phyloP scores from a whole-genome alignment of 2,329 filamentous ascomycete genomes.

The Trichoderma polysporum region DNA sequence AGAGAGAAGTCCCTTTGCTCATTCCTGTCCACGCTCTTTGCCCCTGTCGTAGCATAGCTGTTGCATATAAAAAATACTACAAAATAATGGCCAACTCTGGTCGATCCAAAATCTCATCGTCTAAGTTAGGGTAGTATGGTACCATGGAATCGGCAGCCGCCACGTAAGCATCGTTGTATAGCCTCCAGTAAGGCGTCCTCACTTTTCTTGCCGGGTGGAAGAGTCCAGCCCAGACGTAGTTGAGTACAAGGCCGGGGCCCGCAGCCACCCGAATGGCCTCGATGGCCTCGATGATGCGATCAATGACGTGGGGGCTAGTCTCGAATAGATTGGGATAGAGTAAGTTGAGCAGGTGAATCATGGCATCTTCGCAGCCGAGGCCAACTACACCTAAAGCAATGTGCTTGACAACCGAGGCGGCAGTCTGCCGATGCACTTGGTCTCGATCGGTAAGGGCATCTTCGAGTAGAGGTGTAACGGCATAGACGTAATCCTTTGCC shows the following conservation, averaged over 20 bases:
- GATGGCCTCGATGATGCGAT: constrained; percentile 95
- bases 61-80: constrained; percentile 47
- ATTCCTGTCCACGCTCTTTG: neutral
- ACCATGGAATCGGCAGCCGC: constrained; percentile 92
- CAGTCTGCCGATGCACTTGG: constrained; percentile 96
- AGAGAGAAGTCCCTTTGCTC: neutral
- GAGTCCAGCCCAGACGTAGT: constrained; percentile 96
- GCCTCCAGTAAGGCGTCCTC: constrained; percentile 87
- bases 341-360: constrained; percentile 95
- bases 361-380: constrained; percentile 94
- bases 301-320: constrained; percentile 96
- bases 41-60: neutral
- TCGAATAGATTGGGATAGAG: constrained; percentile 97
- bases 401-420: constrained; percentile 95
- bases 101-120: constrained; percentile 75
- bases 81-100: constrained; percentile 82
- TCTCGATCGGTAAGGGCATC: constrained; percentile 97
- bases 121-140: constrained; percentile 88
- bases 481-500: constrained; percentile 99
- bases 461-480: constrained; percentile 91
- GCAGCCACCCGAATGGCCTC: constrained; percentile 93
- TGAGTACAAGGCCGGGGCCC: constrained; percentile 88
- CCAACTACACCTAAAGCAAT: constrained; percentile 97
- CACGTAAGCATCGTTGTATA: constrained; percentile 97
- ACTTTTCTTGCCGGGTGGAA: constrained; percentile 98